Conservation (phyloP, 2,329 filamentous ascomycete genomes). For the Colletotrichum camelliae region DNA sequence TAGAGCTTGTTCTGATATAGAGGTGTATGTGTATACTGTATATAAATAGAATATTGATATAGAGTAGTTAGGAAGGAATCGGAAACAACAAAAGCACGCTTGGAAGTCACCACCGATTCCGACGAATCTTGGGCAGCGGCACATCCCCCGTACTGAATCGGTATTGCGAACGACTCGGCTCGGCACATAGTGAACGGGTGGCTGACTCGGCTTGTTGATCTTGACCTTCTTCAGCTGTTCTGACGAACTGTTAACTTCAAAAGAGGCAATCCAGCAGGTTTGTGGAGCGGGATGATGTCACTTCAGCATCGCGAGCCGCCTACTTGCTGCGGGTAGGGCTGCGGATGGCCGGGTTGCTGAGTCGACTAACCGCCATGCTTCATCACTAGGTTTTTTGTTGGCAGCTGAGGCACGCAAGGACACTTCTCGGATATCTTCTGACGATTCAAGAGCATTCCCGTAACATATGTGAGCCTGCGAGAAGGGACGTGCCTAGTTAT, state of each 20-base stretch:
- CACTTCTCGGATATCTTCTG: background rate
- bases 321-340: background rate
- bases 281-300: background rate
- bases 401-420: background rate
- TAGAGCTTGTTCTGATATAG: too few relatives aligned
- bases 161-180: background rate
- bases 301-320: background rate
- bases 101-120: background rate
- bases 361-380: background rate
- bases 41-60: too few relatives aligned
- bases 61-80: too few relatives aligned
- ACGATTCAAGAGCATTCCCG: background rate
- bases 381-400: background rate
- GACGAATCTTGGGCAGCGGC: background rate
- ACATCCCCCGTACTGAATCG: background rate
- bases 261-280: background rate
- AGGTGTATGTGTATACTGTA: too few relatives aligned
- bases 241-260: background rate
- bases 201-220: background rate
- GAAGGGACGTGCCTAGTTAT: rapidly evolving
- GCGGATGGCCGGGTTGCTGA: background rate
- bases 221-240: background rate
- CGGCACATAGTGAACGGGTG: background rate
- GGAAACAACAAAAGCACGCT: too few relatives aligned
- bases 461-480: background rate